A percentile compares a stretch with the other conserved stretches of the same genome.
Evolutionary conservation across 306 rosid species (phyloP).

Genomic region (Fragaria iinumae): DNA sequence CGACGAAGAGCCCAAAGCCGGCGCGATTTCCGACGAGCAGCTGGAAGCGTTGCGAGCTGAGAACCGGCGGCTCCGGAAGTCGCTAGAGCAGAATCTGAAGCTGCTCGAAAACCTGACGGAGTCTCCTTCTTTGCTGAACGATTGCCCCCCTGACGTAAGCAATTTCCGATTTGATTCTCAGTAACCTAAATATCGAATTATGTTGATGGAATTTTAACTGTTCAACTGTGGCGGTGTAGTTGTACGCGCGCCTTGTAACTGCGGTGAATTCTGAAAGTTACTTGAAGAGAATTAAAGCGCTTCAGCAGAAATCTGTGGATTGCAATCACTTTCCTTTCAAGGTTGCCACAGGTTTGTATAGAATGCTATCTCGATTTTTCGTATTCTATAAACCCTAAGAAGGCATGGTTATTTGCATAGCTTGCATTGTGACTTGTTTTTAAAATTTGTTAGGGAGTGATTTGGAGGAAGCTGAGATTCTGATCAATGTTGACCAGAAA

Average conservation of each 20-base stretch:
- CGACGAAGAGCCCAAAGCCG: constrained; percentile 6
- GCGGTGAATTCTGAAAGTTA: constrained; percentile 71
- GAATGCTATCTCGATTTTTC: neutral
- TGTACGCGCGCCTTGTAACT: constrained; percentile 65
- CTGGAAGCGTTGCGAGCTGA: constrained; percentile 63
- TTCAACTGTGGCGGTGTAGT: constrained; percentile 27
- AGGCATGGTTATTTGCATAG: neutral
- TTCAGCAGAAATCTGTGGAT: constrained; percentile 45
- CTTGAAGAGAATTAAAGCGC: constrained; percentile 52
- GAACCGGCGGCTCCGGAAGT: constrained; percentile 66
- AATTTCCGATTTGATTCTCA: neutral
- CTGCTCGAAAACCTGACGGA: constrained; percentile 68
- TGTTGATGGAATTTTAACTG: neutral
- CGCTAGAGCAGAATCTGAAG: constrained; percentile 69
- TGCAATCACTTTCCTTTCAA: constrained; percentile 78
- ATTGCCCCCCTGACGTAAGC: constrained; percentile 86
- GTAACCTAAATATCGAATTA: no score
- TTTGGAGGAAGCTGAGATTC: constrained; percentile 65
- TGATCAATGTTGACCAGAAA: constrained; percentile 62
- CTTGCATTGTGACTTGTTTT: neutral
- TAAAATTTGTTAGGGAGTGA: constrained; percentile 44
- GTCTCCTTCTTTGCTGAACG: constrained; percentile 50
- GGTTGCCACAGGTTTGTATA: constrained; percentile 68
- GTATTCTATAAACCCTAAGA: neutral
- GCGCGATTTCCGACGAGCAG: constrained; percentile 32